These are phyloP conservation scores for Sporisorium reilianum DNA, from an alignment of 1,284 basidiomycete species.

Conservation along the genomic window DNA sequence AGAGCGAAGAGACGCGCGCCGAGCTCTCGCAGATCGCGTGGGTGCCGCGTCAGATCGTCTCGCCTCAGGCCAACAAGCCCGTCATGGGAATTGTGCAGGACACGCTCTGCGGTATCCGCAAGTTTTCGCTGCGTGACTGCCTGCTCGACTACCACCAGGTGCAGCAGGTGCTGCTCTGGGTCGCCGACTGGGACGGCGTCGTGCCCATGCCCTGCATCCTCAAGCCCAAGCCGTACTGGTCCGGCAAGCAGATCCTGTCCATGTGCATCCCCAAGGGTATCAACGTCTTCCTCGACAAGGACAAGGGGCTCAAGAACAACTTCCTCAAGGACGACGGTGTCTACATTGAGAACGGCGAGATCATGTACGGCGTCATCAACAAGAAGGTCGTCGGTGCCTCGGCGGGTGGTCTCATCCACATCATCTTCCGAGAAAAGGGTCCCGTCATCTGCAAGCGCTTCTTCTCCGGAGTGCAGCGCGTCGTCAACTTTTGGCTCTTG, in stretches of 20 bases:
- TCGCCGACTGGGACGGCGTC: slow-evolving; percentile 94
- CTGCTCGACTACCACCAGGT: slow-evolving; percentile 71
- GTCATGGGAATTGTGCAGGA: slow-evolving; percentile 99
- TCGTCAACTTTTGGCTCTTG: slow-evolving; percentile 98
- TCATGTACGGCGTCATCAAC: slow-evolving; percentile 94
- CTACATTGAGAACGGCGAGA: slow-evolving; percentile 95
- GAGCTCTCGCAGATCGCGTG: slow-evolving; percentile 98
- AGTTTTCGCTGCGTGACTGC: slow-evolving; percentile 90
- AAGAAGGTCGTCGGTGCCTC: slow-evolving; percentile 98
- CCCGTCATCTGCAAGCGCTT: slow-evolving; percentile 91
- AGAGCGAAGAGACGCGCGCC: slow-evolving; percentile 98
- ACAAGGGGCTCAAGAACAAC: slow-evolving; percentile 62
- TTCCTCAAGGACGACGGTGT: slow-evolving; percentile 83
- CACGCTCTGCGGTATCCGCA: slow-evolving; percentile 95
- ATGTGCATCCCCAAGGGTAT: slow-evolving; percentile 95
- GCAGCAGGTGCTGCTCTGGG: slow-evolving; percentile 97
- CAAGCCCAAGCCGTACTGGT: slow-evolving; percentile 97
- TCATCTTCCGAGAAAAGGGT: slow-evolving; percentile 97
- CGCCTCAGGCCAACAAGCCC: slow-evolving; percentile 98
- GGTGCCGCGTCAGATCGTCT: slow-evolving; percentile 99
- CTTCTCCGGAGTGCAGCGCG: slow-evolving; percentile 92
- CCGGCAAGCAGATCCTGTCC: slow-evolving; percentile 95
- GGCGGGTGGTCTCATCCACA: slow-evolving; percentile 89
- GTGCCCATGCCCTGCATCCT: slow-evolving; percentile 93
- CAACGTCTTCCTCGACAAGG: slow-evolving; percentile 77